Evolutionary conservation across 2,329 filamentous ascomycete species (phyloP).

Genomic region (Bipolaris bicolor): DNA sequence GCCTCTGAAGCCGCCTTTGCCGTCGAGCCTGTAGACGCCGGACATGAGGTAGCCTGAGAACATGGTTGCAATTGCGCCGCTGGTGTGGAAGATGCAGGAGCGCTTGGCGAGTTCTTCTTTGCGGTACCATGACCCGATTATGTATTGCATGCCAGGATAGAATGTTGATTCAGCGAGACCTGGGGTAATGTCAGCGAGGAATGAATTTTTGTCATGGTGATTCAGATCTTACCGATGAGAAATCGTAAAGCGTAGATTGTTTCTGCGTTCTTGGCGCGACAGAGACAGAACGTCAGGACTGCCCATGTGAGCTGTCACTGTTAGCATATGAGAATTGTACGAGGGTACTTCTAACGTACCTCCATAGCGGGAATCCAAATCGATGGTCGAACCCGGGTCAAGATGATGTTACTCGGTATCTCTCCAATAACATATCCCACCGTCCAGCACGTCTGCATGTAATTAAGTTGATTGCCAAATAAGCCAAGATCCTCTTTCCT

Average conservation of each 20-base stretch:
- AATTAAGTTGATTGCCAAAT: constrained; percentile 39
- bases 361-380: constrained; percentile 20
- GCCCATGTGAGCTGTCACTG: constrained; percentile 10
- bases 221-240: constrained; percentile 5
- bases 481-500: constrained; percentile 34
- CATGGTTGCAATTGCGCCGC: constrained; percentile 21
- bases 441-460: constrained; percentile 63
- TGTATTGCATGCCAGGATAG: constrained; percentile 55
- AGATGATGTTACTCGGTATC: constrained; percentile 31
- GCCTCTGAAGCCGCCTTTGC: constrained; percentile 59
- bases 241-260: constrained; percentile 22
- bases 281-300: constrained; percentile 11
- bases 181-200: constrained; percentile 10
- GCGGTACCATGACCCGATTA: constrained; percentile 28
- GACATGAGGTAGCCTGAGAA: constrained; percentile 54
- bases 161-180: constrained; percentile 58
- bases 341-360: not conserved
- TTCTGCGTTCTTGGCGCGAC: constrained; percentile 11
- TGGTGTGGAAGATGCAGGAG: constrained; percentile 25
- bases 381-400: constrained; percentile 25
- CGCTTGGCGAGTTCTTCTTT: constrained; percentile 24
- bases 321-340: not conserved
- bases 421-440: constrained; percentile 60
- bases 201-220: not conserved
- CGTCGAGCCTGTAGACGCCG: constrained; percentile 63